phyloP scores from a whole-genome alignment of 2,329 filamentous ascomycete species.

The Penicillium rolfsii region DNA sequence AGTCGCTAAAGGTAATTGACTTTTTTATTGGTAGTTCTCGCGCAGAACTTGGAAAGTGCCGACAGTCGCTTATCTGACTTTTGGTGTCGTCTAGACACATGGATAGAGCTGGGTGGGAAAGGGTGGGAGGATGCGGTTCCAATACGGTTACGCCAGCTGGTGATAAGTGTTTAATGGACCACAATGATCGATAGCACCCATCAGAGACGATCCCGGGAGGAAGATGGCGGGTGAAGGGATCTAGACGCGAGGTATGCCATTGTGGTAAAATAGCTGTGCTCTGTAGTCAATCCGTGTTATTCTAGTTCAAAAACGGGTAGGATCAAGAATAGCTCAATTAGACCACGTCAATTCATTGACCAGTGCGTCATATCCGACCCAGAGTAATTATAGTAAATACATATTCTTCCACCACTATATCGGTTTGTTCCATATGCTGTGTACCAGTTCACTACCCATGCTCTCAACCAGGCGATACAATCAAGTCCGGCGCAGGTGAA shows the following conservation, averaged over 20 bases:
- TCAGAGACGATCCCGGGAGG: background rate
- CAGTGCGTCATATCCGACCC: too few species aligned
- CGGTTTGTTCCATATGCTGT: background rate
- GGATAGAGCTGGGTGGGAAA: too few species aligned
- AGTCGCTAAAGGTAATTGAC: too few species aligned
- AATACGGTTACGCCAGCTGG: background rate
- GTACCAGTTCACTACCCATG: too few species aligned
- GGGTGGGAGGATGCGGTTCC: too few species aligned
- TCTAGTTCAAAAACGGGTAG: background rate
- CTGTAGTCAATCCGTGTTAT: background rate
- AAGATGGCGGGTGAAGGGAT: background rate
- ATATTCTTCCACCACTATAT: too few species aligned
- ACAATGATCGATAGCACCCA: background rate
- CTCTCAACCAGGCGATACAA: background rate
- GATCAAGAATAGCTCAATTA: background rate
- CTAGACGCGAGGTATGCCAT: background rate
- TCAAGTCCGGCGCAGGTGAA: conserved; percentile 39
- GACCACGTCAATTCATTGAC: background rate
- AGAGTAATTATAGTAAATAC: background rate
- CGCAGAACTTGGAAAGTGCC: background rate
- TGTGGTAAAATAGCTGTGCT: background rate
- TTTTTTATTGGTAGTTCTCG: background rate
- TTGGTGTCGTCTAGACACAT: background rate
- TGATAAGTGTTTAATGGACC: background rate
- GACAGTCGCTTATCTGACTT: background rate